phyloP scores from a whole-genome alignment of 441 rosid genomes.

The Metrosideros polymorpha region DNA sequence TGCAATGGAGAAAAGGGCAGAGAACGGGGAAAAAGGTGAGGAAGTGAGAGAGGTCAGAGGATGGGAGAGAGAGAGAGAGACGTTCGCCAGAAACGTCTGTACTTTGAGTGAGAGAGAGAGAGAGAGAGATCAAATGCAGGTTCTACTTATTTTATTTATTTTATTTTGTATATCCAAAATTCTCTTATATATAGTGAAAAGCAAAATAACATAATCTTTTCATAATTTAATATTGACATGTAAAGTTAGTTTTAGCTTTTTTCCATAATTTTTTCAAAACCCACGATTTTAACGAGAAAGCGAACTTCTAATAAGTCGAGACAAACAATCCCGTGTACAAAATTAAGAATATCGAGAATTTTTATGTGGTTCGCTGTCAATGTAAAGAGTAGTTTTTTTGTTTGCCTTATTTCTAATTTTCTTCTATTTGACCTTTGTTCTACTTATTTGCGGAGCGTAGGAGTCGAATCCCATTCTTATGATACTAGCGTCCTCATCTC shows the following conservation, averaged over 20 bases:
- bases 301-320: too few species aligned
- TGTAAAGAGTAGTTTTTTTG: too few species aligned
- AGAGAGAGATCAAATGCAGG: not conserved
- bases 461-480: too few species aligned
- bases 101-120: not conserved
- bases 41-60: not conserved
- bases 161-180: not conserved
- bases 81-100: not conserved
- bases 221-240: not conserved
- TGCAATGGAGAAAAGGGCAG: not conserved
- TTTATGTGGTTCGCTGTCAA: rapidly evolving
- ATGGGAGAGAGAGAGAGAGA: not conserved
- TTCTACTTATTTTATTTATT: not conserved
- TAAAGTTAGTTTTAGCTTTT: not conserved
- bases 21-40: not conserved
- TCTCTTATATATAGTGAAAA: not conserved
- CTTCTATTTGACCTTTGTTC: too few species aligned
- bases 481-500: too few species aligned
- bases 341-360: not conserved
- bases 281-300: rapidly evolving
- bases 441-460: too few species aligned
- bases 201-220: not conserved
- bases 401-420: too few species aligned
- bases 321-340: not conserved
- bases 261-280: not conserved